Evolutionary conservation across 192 early-diverging fungal genomes (phyloP).

Genomic region (Obelidium mucronatum): DNA sequence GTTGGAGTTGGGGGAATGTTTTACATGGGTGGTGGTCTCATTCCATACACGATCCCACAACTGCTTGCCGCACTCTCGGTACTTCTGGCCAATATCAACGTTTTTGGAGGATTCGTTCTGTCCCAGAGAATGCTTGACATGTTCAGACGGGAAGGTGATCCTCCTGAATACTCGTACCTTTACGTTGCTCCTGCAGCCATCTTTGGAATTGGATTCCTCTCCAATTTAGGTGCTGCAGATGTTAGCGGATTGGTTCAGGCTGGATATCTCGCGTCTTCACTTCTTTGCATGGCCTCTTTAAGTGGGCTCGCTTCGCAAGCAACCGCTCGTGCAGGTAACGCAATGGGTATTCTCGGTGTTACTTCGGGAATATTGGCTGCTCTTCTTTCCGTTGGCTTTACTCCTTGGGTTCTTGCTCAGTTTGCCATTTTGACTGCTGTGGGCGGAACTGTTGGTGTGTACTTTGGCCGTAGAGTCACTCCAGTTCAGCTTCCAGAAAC

Average conservation of each 20-base stretch:
- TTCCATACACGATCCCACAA: constrained; percentile 40
- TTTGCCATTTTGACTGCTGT: constrained; percentile 39
- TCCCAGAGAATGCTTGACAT: constrained; percentile 50
- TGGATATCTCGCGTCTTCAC: constrained; percentile 40
- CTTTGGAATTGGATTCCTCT: constrained; percentile 36
- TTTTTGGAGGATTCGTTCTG: constrained; percentile 48
- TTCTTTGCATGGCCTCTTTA: constrained; percentile 46
- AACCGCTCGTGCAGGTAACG: constrained; percentile 42
- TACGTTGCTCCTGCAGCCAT: constrained; percentile 42
- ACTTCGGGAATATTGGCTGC: constrained; percentile 35
- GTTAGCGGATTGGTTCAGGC: constrained; percentile 44
- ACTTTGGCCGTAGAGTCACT: constrained; percentile 34
- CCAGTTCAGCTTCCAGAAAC: constrained; percentile 49
- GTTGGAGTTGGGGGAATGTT: constrained; percentile 52
- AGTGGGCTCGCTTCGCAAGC: constrained; percentile 37
- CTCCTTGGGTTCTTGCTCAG: constrained; percentile 40
- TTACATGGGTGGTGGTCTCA: constrained; percentile 43
- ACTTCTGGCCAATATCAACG: constrained; percentile 45
- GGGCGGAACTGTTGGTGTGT: constrained; percentile 38
- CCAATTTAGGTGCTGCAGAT: constrained; percentile 23
- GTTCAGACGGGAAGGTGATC: constrained; percentile 46
- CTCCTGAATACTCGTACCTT: constrained; percentile 46
- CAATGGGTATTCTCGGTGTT: constrained; percentile 46
- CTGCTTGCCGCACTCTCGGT: constrained; percentile 46
- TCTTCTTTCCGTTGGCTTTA: constrained; percentile 30